phyloP scores from a whole-genome alignment of 208 protist species.

The Acanthamoeba lenticulata region DNA sequence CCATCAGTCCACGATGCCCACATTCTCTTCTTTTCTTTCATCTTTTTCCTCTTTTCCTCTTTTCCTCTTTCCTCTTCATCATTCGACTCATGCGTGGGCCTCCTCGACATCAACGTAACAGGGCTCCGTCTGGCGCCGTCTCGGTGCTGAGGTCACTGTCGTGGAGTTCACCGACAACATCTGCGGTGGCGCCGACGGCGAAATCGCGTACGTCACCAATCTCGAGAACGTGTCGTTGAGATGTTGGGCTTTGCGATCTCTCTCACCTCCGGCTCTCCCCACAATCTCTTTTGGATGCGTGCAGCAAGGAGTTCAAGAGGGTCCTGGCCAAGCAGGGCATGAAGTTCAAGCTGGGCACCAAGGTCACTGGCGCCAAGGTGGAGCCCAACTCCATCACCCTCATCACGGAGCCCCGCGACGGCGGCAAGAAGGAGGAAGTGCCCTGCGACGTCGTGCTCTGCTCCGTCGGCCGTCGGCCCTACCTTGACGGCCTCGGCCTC shows the following conservation, averaged over 20 bases:
- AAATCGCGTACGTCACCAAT: constrained; percentile 70
- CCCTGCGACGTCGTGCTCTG: constrained; percentile 95
- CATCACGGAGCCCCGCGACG: constrained; percentile 91
- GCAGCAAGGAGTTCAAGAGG: constrained; percentile 50
- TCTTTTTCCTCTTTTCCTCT: not conserved
- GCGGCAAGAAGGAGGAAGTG: constrained; percentile 81
- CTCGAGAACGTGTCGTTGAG: too few relatives aligned
- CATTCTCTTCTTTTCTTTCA: not conserved
- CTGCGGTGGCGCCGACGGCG: constrained; percentile 82
- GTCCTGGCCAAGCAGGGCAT: constrained; percentile 87
- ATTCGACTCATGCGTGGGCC: constrained; percentile 18
- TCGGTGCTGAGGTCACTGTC: constrained; percentile 98
- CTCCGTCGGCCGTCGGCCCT: constrained; percentile 96
- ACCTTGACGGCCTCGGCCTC: constrained; percentile 94
- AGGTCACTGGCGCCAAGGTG: constrained; percentile 83
- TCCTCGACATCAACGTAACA: constrained; percentile 41
- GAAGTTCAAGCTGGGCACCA: constrained; percentile 89
- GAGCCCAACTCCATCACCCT: constrained; percentile 87
- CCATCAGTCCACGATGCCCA: constrained; percentile 8
- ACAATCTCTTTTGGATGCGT: not conserved
- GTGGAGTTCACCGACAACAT: constrained; percentile 97
- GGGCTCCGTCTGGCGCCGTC: constrained; percentile 97
- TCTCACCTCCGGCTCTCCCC: not conserved
- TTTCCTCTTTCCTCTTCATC: too few relatives aligned
- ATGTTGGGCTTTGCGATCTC: not conserved